These are phyloP conservation scores for Inga laurina DNA, from an alignment of 306 rosid species.

Conservation along the genomic window DNA sequence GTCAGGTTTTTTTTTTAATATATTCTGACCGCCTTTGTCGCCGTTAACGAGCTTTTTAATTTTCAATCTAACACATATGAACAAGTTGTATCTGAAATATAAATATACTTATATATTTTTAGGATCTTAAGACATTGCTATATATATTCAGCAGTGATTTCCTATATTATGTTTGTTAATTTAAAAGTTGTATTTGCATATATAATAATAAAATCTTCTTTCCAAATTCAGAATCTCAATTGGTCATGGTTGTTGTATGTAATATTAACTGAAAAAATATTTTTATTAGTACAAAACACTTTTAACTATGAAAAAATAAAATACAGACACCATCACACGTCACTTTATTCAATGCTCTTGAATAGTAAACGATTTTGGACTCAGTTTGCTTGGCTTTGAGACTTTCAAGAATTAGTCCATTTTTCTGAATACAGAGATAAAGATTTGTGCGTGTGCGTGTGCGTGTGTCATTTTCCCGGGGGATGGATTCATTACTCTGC, in stretches of 20 bases:
- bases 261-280: not conserved
- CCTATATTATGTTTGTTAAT: not conserved
- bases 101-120: not conserved
- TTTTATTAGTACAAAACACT: no score
- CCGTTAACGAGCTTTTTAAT: constrained; percentile 20
- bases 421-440: not conserved
- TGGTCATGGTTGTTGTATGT: not conserved
- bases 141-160: no score
- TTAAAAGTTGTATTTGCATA: not conserved
- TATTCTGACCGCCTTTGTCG: constrained; percentile 53
- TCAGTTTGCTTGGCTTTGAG: constrained; percentile 45
- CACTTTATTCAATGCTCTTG: not conserved
- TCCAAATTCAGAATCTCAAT: not conserved
- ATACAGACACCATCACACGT: not conserved
- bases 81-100: not conserved
- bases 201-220: not conserved
- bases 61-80: not conserved
- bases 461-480: constrained; percentile 19
- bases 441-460: constrained; percentile 19
- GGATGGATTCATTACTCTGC: constrained; percentile 6
- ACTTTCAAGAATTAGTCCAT: constrained; percentile 28
- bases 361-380: constrained; percentile 28
- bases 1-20: constrained; percentile 34
- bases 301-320: not conserved
- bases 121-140: not conserved